Conservation (phyloP, 305 asterid species). For the Fraxinus latifolia region DNA sequence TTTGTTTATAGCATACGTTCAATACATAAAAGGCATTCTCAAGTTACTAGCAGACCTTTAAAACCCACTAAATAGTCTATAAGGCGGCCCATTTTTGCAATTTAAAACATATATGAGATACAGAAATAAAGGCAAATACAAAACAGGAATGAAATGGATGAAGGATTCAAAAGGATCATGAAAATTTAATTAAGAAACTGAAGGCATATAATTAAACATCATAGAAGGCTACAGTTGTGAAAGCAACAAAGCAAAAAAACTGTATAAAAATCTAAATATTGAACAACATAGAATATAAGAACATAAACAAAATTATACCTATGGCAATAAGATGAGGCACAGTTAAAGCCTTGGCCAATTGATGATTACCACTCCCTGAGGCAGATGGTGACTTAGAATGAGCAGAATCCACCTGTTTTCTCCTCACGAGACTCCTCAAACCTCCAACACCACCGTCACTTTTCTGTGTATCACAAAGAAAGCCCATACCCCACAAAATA, state of each 20-base stretch:
- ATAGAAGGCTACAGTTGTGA: not conserved
- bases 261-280: not conserved
- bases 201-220: not conserved
- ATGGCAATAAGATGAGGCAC: conserved; percentile 85
- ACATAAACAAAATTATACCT: conserved; percentile 35
- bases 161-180: not conserved
- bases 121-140: not conserved
- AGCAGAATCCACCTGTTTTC: conserved; percentile 87
- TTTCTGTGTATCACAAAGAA: conserved; percentile 37
- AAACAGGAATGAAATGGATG: not conserved
- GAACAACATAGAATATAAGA: not conserved
- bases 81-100: not conserved
- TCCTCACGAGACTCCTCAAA: conserved; percentile 66
- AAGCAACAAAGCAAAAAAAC: not conserved
- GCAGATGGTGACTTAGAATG: conserved; percentile 44
- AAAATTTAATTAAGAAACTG: not conserved
- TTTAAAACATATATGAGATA: not conserved
- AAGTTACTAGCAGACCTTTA: not conserved
- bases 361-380: conserved; percentile 39
- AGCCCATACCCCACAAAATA: conserved; percentile 44
- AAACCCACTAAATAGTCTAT: not conserved
- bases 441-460: conserved; percentile 39
- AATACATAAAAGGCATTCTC: not conserved
- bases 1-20: not conserved
- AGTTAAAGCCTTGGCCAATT: conserved; percentile 77